A percentile compares a stretch with the other conserved stretches of the same genome.
phyloP scores from a whole-genome alignment of 192 early-diverging fungal genomes.

The Dissophora ornata region DNA sequence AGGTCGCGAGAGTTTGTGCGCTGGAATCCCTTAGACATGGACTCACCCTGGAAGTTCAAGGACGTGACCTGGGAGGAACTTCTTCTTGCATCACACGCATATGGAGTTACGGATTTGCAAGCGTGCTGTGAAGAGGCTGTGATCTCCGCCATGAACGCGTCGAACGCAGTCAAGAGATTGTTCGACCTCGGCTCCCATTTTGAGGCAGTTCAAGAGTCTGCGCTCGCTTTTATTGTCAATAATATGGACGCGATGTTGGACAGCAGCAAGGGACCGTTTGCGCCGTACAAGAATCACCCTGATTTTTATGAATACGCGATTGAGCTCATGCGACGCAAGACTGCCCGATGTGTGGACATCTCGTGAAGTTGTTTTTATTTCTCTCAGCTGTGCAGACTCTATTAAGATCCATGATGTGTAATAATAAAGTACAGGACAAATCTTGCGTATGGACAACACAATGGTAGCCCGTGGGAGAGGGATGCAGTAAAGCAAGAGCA shows the following conservation, averaged over 20 bases:
- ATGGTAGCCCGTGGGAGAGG: too few species aligned
- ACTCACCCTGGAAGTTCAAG: constrained; percentile 13
- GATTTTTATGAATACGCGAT: constrained; percentile 5
- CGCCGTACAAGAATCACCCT: constrained; percentile 14
- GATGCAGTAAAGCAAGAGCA: too few species aligned
- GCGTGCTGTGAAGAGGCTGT: background rate
- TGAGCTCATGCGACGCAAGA: constrained; percentile 13
- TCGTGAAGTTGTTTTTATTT: too few species aligned
- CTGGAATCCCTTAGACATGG: background rate
- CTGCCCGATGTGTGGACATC: too few species aligned
- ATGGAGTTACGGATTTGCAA: constrained; percentile 11
- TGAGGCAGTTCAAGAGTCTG: background rate
- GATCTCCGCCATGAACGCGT: background rate
- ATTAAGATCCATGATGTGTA: too few species aligned
- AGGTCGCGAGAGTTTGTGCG: background rate
- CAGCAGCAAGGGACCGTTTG: constrained; percentile 1
- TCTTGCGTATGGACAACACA: too few species aligned
- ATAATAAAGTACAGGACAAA: too few species aligned
- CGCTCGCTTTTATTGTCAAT: constrained; percentile 11
- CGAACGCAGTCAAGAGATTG: background rate
- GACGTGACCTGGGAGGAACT: constrained; percentile 17
- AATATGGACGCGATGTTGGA: background rate
- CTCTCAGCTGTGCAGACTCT: too few species aligned
- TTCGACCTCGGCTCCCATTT: background rate
- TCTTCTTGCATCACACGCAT: background rate